Conservation (phyloP, 208 protist genomes). For the Leishmania turanica region DNA sequence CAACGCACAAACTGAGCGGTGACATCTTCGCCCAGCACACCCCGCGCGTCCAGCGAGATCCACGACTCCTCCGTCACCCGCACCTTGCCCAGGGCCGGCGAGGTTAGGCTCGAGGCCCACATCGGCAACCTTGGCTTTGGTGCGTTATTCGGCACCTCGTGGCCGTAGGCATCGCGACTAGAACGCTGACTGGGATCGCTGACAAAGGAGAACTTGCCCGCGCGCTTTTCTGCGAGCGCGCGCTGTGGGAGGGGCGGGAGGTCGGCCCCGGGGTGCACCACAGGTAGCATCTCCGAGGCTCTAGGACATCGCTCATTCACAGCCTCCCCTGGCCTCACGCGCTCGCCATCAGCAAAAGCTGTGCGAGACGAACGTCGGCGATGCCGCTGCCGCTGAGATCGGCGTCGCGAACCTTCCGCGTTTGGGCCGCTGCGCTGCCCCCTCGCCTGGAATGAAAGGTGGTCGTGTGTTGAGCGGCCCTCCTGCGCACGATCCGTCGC, state of each 20-base stretch:
- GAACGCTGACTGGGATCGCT: slow-evolving; percentile 24
- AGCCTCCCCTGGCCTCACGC: background rate
- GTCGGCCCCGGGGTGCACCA: slow-evolving; percentile 14
- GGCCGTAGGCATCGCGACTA: slow-evolving; percentile 18
- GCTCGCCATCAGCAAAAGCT: background rate
- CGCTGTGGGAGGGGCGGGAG: background rate
- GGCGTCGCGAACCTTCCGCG: background rate
- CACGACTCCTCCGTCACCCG: slow-evolving; percentile 58
- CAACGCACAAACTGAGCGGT: slow-evolving; percentile 26
- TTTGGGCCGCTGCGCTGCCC: background rate
- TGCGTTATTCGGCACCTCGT: slow-evolving; percentile 65
- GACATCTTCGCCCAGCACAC: slow-evolving; percentile 27
- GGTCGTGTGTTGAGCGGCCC: slow-evolving; percentile 3
- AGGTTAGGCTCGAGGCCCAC: slow-evolving; percentile 78
- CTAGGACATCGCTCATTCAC: background rate
- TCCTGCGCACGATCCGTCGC: background rate
- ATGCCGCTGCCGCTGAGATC: background rate
- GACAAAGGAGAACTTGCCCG: slow-evolving; percentile 59
- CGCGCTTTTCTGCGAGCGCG: slow-evolving; percentile 7
- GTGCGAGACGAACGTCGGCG: background rate
- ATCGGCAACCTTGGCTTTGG: slow-evolving; percentile 66
- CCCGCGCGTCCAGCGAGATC: slow-evolving; percentile 43
- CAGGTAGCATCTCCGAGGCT: slow-evolving; percentile 1
- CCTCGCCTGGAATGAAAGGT: slow-evolving; percentile 8
- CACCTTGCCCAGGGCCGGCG: slow-evolving; percentile 52